Evolutionary conservation across 78 protist genomes (phyloP).

Genomic region (Dictyostelium intermedium): DNA sequence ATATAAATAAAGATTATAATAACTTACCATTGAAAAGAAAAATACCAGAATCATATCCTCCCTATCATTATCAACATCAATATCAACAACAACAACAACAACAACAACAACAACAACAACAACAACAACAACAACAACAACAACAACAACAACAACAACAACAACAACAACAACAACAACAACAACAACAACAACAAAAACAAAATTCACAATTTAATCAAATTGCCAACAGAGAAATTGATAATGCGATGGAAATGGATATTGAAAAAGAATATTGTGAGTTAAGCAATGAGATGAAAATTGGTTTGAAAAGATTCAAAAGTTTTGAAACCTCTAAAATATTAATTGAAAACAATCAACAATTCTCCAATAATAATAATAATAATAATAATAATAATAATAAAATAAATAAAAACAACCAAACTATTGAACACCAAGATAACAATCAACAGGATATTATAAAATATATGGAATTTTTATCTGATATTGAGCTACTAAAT

Average conservation of each 20-base stretch:
- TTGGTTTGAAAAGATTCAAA: not conserved
- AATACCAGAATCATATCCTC: not conserved
- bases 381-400: not conserved
- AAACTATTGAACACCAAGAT: not conserved
- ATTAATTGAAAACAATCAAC: not conserved
- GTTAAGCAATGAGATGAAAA: not conserved
- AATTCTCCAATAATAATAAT: not conserved
- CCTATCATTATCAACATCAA: not conserved
- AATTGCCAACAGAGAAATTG: too few species aligned
- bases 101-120: not conserved
- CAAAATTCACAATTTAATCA: not conserved
- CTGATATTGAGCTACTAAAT: conserved; percentile 32
- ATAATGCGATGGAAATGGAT: not conserved
- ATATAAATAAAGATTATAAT: not conserved
- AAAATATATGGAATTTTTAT: conserved; percentile 9
- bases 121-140: not conserved
- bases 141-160: not conserved
- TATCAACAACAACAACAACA: not conserved
- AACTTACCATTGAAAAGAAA: not conserved
- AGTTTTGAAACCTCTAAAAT: not conserved
- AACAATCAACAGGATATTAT: not conserved
- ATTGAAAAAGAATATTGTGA: not conserved
- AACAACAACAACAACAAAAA: not conserved
- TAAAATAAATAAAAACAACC: not conserved
- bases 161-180: not conserved